Conservation (phyloP, 495 filamentous ascomycete species). For the Xeromyces bisporus region DNA sequence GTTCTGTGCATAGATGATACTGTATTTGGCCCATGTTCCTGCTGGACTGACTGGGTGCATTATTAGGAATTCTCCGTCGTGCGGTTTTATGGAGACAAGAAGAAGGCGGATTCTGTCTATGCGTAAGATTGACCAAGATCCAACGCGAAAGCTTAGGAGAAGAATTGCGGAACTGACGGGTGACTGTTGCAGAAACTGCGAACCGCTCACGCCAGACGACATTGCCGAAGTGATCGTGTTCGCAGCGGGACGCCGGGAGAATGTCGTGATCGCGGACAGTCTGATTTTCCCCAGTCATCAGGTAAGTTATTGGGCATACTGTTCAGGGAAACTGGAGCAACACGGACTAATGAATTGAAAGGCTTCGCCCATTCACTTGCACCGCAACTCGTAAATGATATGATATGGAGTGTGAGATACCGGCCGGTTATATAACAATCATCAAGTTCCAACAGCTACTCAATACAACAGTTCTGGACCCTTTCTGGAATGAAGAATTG, state of each 20-base stretch:
- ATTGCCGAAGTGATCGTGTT: slow-evolving; percentile 94
- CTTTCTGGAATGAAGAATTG: no score
- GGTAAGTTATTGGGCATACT: slow-evolving; percentile 42
- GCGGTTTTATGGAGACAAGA: slow-evolving; percentile 80
- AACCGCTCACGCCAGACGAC: slow-evolving; percentile 88
- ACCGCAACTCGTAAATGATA: not conserved
- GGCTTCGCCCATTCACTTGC: not conserved
- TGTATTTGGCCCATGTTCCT: no score
- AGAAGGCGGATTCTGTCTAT: slow-evolving; percentile 92
- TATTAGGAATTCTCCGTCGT: slow-evolving; percentile 80
- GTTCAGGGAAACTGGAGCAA: no score
- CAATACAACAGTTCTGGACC: no score
- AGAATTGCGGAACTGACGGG: slow-evolving; percentile 2
- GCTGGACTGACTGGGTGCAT: no score
- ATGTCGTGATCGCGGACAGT: slow-evolving; percentile 88
- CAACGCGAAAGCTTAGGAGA: not conserved
- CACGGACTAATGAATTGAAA: not conserved
- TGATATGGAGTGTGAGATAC: no score
- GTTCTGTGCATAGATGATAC: no score
- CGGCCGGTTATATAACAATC: no score
- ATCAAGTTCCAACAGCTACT: no score
- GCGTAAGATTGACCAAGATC: slow-evolving; percentile 37
- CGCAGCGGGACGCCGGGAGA: slow-evolving; percentile 71
- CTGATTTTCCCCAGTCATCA: slow-evolving; percentile 86
- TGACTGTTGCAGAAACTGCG: slow-evolving; percentile 40